Evolutionary conservation across 805 yeast genomes (phyloP).

Genomic region (Kodamaea hsintzibuensis): DNA sequence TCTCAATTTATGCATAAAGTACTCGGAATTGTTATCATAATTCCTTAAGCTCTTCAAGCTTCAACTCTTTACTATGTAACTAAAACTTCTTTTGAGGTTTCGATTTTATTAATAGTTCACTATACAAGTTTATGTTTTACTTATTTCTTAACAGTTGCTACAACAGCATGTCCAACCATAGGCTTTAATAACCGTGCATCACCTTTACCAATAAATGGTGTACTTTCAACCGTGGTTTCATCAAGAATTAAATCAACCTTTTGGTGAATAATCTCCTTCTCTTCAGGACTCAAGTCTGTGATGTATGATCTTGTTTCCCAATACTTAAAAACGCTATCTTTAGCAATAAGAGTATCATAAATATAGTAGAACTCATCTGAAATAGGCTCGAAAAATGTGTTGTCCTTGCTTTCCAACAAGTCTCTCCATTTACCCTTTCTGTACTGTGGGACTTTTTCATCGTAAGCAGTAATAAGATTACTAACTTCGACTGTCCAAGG

Average conservation of each 20-base stretch:
- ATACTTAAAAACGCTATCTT: constrained; percentile 42
- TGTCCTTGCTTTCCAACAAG: constrained; percentile 27
- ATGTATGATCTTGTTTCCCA: constrained; percentile 60
- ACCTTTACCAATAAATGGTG: constrained; percentile 2
- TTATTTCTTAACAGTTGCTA: constrained; percentile 5
- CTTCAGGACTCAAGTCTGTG: constrained; percentile 41
- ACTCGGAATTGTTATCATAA: too few species aligned
- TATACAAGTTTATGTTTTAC: background rate
- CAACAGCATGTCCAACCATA: constrained; percentile 15
- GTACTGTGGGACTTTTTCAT: constrained; percentile 56
- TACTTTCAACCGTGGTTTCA: constrained; percentile 4
- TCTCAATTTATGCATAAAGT: too few species aligned
- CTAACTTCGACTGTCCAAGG: constrained; percentile 42
- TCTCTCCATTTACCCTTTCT: constrained; percentile 49
- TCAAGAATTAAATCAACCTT: constrained; percentile 32
- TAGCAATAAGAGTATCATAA: constrained; percentile 28
- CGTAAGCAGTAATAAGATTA: constrained; percentile 35
- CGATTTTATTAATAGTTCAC: too few species aligned
- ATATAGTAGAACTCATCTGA: constrained; percentile 32
- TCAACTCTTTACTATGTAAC: too few species aligned
- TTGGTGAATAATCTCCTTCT: constrained; percentile 33
- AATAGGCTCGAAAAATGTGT: constrained; percentile 35
- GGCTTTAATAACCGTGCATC: constrained; percentile 13
- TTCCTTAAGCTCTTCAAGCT: too few species aligned
- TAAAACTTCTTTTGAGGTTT: background rate